Evolutionary conservation across 2,329 filamentous ascomycete genomes (phyloP), one percentile per base, ranked within the genome.

Genomic region (Zymoseptoria crescenta): DNA sequence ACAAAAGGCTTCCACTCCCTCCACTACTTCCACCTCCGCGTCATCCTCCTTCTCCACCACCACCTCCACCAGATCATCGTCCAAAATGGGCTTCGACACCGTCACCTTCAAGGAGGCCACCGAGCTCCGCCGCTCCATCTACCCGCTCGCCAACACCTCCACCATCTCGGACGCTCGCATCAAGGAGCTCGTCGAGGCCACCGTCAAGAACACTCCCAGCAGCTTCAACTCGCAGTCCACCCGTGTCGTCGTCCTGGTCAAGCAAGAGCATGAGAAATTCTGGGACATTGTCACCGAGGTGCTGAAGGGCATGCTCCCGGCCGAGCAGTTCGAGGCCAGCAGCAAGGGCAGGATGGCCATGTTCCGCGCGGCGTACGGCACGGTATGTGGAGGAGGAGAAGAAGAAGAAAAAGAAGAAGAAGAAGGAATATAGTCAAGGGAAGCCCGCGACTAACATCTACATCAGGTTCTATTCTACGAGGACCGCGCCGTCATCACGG

Each of bases 141-240:
- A 74, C 66, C 60, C 62, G n/a, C 63, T 74, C 56, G 68, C 64
- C 80, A 84, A 85, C 79, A 75, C 75, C 70, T 86, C 87, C 71
- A 86, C 87, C 74, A 81, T 84, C 72, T 76, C 81, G 80, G 91
- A 92, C 78, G 74, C 79, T 56, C 82, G 90, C 69, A 79, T 92
- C 74, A 76, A 83, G 69, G 82, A 88, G 68, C 83, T 92, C 70
- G 81, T 77, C 59, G 73, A 77, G 56, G 69, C 77, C 59, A 80
- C 84, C 57, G 79, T 94, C 66, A 78, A 84, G 60, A 80, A 91
- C 73, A 81, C 87, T 1, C 92, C 92, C 49, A 87, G 84, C 56
- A 85, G 87, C 64, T 96, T 96, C 86, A 96, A 96, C 84, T 88
- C 85, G 49, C 92, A 96, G 79, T 85, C 85, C 66, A 87, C 89